Evolutionary conservation across 78 protist genomes (phyloP), one percentile per base, ranked within the genome.

Genomic region (Trichosphaerium sp.): DNA sequence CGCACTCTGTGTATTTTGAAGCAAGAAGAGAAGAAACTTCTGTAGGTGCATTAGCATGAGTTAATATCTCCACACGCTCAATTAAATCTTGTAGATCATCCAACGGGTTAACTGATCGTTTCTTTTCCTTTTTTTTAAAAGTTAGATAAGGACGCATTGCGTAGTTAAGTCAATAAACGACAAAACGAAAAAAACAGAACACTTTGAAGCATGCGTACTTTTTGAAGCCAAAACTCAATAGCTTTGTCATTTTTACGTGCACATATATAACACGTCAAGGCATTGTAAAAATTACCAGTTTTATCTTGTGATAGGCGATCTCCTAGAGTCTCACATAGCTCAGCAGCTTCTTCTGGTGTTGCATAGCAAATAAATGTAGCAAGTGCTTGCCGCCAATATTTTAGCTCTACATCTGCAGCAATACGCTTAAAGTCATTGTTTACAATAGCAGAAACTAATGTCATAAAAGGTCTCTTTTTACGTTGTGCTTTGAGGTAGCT

Each of bases 181-280:
- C n/a, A n/a, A n/a, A n/a, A n/a, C n/a, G n/a, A n/a, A n/a, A n/a
- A n/a, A n/a, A n/a, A n/a, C n/a, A n/a, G n/a, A n/a, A n/a, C n/a
- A n/a, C n/a, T n/a, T n/a, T n/a, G n/a, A n/a, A n/a, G n/a, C n/a
- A n/a, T n/a, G n/a, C n/a, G n/a, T n/a, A n/a, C n/a, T n/a, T n/a
- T n/a, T n/a, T n/a, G n/a, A n/a, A n/a, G n/a, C 90, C 90, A 84
- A 42, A 84, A 54, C 42, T 58, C 35, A 26, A 58, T 68, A 29
- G 82, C 51, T 37, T 61, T 69, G 25, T 69, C 83, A 18, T 74
- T 58, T 42, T 84, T 83, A 28, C 87, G 83, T n/a, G 90, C 86
- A 47, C 90, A 84, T 38, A 84, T 84, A 54, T 74, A 84, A 69
- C 90, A 84, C 35, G 74, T 75, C 15, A 65, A 75, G 29, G 90